Base-by-base conservation (phyloP, 2,329 filamentous ascomycete genomes). In the Penicillium thymicola region DNA sequence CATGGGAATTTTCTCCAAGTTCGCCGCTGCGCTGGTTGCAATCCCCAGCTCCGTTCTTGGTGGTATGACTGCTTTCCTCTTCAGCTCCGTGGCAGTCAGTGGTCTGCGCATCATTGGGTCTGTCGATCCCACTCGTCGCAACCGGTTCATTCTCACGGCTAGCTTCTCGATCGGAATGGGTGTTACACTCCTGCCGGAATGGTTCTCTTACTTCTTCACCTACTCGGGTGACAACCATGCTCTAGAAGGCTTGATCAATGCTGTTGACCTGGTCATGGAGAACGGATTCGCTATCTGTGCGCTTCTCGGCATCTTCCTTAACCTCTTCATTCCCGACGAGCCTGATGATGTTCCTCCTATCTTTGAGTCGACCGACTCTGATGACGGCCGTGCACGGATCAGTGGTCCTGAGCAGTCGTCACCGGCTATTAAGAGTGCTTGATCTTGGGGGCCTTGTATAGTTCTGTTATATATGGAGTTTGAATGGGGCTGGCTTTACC, bases 311-410 rank as follows among this genome's bases (percentile, higher is more conserved):
- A 80, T 94, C 68, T 72, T 89, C 23, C 78, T 96, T 48, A 96
- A 96, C 70, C 72, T 94, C 48, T 63, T 84, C 0, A 75, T 96
- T 16, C 84, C 86, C 0, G 87, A 90, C 66, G 91, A 96, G 74
- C 76, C 88, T n/a, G 89, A 90, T 65, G 88, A 89, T 42, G 79
- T 80, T 30, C 77, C 78, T 49, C 57, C 65, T 8, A 49, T 70
- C 38, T 69, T 47, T 63, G 66, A 57, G 18, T 54, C 61, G 18
- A 66, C 63, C 8, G 62, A 67, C 34, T 60, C 58, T 2, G 62
- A 63, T 11, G 66, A 66, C 51, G 60, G 34, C 9, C 60, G 48
- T 3, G 58, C 51, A 36, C 60, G 64, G 21, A 37, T 51, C 28
- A 25, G 40, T 4, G 14, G 32, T 9, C 36, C 46, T 46, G 43